Percentiles rank a stretch among this genome's conserved stretches.
These are phyloP conservation scores for Fusarium succisae DNA, from an alignment of 2,329 filamentous ascomycete genomes.

Conservation along the genomic window DNA sequence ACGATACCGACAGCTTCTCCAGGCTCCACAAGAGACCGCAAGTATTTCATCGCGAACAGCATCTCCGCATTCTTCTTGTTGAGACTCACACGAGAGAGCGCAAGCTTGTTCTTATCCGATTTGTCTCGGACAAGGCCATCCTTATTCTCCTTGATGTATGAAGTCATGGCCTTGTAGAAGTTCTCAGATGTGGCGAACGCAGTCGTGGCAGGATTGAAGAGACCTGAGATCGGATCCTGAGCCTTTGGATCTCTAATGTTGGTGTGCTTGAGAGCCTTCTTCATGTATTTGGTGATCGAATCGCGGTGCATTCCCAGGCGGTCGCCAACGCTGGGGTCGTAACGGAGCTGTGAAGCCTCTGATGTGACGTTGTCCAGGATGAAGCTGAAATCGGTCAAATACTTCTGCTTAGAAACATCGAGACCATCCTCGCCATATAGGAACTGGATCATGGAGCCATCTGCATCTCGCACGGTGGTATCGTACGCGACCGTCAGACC, in stretches of 20 bases:
- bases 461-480: constrained; percentile 90
- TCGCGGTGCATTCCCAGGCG: constrained; percentile 62
- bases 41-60: constrained; percentile 90
- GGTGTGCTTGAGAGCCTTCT: constrained; percentile 79
- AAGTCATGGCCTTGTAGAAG: constrained; percentile 77
- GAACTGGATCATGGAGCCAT: constrained; percentile 94
- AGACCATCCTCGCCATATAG: constrained; percentile 96
- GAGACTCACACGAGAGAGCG: constrained; percentile 51
- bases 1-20: constrained; percentile 98
- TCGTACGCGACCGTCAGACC: constrained; percentile 93
- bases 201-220: constrained; percentile 79
- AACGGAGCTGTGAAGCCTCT: constrained; percentile 78
- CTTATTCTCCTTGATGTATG: constrained; percentile 82
- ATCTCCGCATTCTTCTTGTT: constrained; percentile 81
- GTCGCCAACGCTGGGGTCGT: constrained; percentile 61
- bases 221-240: constrained; percentile 78
- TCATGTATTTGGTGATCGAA: constrained; percentile 79
- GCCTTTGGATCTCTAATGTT: constrained; percentile 64
- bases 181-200: constrained; percentile 90
- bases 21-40: constrained; percentile 90
- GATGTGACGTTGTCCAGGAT: constrained; percentile 86
- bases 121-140: constrained; percentile 65
- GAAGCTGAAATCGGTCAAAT: constrained; percentile 90
- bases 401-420: constrained; percentile 93
- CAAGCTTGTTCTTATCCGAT: constrained; percentile 46